Conservation (phyloP, 768 basidiomycete species). For the Auriscalpium orientale region DNA sequence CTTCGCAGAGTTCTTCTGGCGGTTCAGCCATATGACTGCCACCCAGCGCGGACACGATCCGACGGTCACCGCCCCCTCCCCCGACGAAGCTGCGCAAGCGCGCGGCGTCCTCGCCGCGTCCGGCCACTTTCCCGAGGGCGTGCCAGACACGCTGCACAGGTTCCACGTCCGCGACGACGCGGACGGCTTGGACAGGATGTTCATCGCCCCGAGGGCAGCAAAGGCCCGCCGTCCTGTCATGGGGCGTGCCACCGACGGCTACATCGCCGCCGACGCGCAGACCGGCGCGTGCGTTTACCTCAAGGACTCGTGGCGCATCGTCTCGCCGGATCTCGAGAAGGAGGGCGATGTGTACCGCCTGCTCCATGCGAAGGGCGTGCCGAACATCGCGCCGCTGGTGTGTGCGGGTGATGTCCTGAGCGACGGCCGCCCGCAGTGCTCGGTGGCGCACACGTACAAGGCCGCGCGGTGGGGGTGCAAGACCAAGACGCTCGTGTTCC, state of each 20-base stretch:
- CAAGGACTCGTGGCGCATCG: neutral
- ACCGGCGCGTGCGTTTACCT: neutral
- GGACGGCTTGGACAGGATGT: neutral
- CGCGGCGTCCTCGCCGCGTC: too few species aligned
- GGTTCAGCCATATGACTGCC: neutral
- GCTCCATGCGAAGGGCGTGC: neutral
- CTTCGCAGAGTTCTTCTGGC: neutral
- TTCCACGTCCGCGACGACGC: too few species aligned
- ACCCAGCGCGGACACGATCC: neutral
- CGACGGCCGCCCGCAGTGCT: too few species aligned
- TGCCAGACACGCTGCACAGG: too few species aligned
- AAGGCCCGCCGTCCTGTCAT: neutral
- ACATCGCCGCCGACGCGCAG: neutral
- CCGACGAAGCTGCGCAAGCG: too few species aligned
- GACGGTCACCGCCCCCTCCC: neutral
- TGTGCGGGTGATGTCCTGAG: neutral
- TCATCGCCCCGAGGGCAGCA: neutral
- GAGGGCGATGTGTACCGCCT: slow-evolving; percentile 4
- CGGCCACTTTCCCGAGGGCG: too few species aligned
- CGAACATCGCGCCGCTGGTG: neutral
- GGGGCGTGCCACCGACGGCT: neutral
- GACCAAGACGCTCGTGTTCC: too few species aligned
- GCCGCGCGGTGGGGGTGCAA: too few species aligned
- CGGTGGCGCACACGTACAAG: too few species aligned
- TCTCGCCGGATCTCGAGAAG: neutral